Percentiles rank a stretch among this genome's conserved stretches.
Conservation (phyloP, 2,329 filamentous ascomycete species). For the Penicillium sclerotigenum region DNA sequence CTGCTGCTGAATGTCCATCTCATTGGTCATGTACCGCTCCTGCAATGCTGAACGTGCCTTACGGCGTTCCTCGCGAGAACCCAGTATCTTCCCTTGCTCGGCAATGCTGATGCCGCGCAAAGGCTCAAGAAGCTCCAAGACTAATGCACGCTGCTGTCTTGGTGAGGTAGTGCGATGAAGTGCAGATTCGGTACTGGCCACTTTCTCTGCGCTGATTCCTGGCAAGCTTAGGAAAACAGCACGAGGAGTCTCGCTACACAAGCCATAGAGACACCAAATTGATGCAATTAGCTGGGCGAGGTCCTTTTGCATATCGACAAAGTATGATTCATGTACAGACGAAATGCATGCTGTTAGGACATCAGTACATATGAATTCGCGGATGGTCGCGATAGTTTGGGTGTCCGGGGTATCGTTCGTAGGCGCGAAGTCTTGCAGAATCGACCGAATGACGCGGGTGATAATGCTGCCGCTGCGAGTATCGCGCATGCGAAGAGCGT, state of each 20-base stretch:
- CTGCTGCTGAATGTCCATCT: conserved; percentile 44
- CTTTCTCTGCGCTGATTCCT: conserved; percentile 65
- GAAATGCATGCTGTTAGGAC: conserved; percentile 87
- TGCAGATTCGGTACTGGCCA: conserved; percentile 62
- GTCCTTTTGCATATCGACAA: conserved; percentile 93
- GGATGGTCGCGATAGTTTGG: conserved; percentile 63
- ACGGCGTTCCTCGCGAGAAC: conserved; percentile 39
- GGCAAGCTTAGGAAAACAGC: conserved; percentile 76
- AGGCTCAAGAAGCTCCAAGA: conserved; percentile 80
- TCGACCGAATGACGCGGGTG: conserved; percentile 77
- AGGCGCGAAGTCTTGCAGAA: conserved; percentile 72
- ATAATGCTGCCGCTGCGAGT: conserved; percentile 83
- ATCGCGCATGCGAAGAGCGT: conserved; percentile 85
- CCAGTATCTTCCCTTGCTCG: conserved; percentile 79
- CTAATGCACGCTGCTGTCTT: conserved; percentile 74
- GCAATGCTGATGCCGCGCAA: conserved; percentile 88
- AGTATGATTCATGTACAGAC: conserved; percentile 91
- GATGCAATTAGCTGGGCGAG: conserved; percentile 82
- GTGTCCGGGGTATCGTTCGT: conserved; percentile 40
- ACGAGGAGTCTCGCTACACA: conserved; percentile 66
- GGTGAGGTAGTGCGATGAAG: conserved; percentile 56
- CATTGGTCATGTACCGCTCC: conserved; percentile 44
- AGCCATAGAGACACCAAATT: conserved; percentile 74
- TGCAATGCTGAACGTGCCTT: conserved; percentile 44
- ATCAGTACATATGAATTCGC: conserved; percentile 85